Evolutionary conservation across 2,329 filamentous ascomycete genomes (phyloP).

Genomic region (Stemphylium lycopersici): DNA sequence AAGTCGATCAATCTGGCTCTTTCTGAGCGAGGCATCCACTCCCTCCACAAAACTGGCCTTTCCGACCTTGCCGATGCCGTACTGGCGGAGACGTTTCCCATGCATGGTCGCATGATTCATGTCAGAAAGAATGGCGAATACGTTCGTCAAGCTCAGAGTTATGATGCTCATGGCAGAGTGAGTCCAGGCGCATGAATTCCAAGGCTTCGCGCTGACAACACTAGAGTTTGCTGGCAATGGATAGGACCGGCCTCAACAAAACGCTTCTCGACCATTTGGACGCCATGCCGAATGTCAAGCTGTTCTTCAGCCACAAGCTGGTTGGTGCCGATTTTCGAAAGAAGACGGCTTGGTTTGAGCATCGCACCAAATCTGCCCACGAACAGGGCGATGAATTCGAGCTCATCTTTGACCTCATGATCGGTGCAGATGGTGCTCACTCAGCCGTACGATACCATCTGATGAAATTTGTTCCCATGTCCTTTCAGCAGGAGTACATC

Average conservation of each 20-base stretch:
- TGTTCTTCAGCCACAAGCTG: constrained; percentile 93
- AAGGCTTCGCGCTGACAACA: constrained; percentile 12
- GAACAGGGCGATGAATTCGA: constrained; percentile 68
- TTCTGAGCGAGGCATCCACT: constrained; percentile 91
- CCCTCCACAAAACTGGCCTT: constrained; percentile 74
- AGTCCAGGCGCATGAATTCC: constrained; percentile 28
- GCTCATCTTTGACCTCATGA: constrained; percentile 86
- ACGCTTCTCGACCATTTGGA: constrained; percentile 83
- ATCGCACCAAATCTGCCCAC: constrained; percentile 37
- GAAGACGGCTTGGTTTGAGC: constrained; percentile 87
- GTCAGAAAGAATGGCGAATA: constrained; percentile 69
- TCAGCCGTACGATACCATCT: constrained; percentile 89
- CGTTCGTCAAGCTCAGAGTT: constrained; percentile 81
- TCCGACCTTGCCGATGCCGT: constrained; percentile 74
- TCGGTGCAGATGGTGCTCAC: constrained; percentile 94
- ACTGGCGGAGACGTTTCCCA: constrained; percentile 80
- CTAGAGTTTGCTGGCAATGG: constrained; percentile 83
- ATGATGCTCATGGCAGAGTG: constrained; percentile 87
- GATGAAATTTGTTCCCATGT: constrained; percentile 92
- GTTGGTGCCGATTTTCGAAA: constrained; percentile 83
- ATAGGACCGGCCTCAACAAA: constrained; percentile 83
- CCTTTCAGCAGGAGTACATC: constrained; percentile 93
- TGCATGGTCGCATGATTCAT: constrained; percentile 97
- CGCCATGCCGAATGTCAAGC: constrained; percentile 82
- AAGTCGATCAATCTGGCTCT: constrained; percentile 98